A percentile compares a stretch with the other conserved stretches of the same genome.
Conservation (phyloP, 352 stramenopile species). For the Globisporangium nunn region DNA sequence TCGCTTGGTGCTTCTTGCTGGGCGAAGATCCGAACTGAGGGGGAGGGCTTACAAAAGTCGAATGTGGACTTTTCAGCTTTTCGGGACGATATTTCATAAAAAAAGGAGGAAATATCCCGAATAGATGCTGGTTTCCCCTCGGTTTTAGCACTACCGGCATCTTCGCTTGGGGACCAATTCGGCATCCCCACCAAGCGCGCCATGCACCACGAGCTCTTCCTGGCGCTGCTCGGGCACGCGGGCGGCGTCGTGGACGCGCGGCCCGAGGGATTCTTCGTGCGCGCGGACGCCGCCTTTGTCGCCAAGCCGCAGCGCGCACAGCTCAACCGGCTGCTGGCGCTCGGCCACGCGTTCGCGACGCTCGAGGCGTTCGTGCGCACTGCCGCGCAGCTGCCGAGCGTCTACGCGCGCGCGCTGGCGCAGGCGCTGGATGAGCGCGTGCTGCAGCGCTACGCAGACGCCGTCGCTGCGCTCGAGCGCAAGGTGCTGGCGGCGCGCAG, state of each 20-base stretch:
- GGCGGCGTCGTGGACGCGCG: slow-evolving; percentile 54
- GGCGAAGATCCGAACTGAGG: not conserved
- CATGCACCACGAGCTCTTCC: slow-evolving; percentile 79
- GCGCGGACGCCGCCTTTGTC: slow-evolving; percentile 32
- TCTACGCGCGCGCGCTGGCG: slow-evolving; percentile 53
- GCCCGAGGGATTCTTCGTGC: slow-evolving; percentile 54
- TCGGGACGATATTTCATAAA: too few relatives aligned
- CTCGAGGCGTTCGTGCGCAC: slow-evolving; percentile 42
- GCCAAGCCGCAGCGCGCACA: slow-evolving; percentile 40
- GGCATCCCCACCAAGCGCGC: not conserved
- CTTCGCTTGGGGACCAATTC: not conserved
- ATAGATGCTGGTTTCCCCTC: slow-evolving; percentile 1
- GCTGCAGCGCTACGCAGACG: slow-evolving; percentile 45
- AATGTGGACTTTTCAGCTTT: not conserved
- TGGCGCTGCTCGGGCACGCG: slow-evolving; percentile 58
- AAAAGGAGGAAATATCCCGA: not conserved
- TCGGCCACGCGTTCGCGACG: slow-evolving; percentile 41
- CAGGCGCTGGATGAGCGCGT: slow-evolving; percentile 38
- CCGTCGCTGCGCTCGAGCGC: slow-evolving; percentile 43
- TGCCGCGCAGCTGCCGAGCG: slow-evolving; percentile 23
- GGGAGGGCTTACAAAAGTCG: not conserved
- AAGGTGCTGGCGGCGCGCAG: slow-evolving; percentile 32
- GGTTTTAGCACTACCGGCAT: not conserved
- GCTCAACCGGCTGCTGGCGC: slow-evolving; percentile 44
- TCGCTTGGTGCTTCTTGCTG: slow-evolving; percentile 5